Percentiles rank a stretch among this genome's conserved stretches.
phyloP scores from a whole-genome alignment of 164 flowering plant species.

The Vitis rupestris region DNA sequence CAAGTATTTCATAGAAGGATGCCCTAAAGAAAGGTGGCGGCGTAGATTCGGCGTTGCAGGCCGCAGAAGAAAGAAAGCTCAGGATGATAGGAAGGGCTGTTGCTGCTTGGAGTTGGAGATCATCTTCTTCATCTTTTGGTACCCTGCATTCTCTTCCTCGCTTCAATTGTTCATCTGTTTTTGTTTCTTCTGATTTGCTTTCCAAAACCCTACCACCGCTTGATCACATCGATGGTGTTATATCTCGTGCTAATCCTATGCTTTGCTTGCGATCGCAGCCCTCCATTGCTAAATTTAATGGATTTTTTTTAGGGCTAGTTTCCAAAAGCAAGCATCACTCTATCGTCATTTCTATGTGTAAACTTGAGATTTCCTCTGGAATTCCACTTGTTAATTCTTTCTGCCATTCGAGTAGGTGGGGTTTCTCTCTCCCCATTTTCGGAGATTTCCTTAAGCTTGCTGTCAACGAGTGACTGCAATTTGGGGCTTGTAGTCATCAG shows the following conservation, averaged over 20 bases:
- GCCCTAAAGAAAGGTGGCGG: too few species aligned
- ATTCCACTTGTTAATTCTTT: conserved; percentile 2
- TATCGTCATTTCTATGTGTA: neutral
- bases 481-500: conserved; percentile 2
- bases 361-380: neutral
- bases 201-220: neutral
- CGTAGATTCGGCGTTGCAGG: too few species aligned
- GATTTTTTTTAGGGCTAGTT: neutral
- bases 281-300: neutral
- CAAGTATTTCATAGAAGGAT: too few species aligned
- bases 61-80: too few species aligned
- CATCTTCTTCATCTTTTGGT: too few species aligned
- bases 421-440: conserved; percentile 2
- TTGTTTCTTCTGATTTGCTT: too few species aligned
- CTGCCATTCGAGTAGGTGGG: conserved; percentile 6
- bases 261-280: conserved; percentile 8
- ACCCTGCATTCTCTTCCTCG: too few species aligned
- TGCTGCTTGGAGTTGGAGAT: too few species aligned
- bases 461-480: neutral
- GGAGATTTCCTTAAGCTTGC: neutral
- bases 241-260: conserved; percentile 1
- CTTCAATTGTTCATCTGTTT: too few species aligned
- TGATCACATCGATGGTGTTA: conserved; percentile 3
- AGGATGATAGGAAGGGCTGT: too few species aligned
- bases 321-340: conserved; percentile 12